phyloP scores from a whole-genome alignment of 352 stramenopile genomes.

The Globisporangium irregulare region DNA sequence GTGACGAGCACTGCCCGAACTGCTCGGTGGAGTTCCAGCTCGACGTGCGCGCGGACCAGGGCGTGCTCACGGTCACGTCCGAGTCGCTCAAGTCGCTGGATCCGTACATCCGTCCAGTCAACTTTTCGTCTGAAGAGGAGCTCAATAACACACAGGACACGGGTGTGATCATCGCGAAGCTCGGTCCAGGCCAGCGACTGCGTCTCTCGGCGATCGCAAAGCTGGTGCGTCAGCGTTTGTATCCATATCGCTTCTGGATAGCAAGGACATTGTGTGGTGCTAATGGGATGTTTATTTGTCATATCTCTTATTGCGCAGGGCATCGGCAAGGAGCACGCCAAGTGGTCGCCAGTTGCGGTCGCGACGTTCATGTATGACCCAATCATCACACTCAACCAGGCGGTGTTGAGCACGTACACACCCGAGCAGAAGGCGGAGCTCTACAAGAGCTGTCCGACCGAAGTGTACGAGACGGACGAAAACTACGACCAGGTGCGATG shows the following conservation, averaged over 20 bases:
- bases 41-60: slow-evolving; percentile 85
- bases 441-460: slow-evolving; percentile 93
- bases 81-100: slow-evolving; percentile 80
- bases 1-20: slow-evolving; percentile 95
- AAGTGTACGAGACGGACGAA: slow-evolving; percentile 94
- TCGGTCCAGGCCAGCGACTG: slow-evolving; percentile 92
- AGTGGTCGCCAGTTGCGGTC: slow-evolving; percentile 95
- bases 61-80: slow-evolving; percentile 71
- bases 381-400: slow-evolving; percentile 89
- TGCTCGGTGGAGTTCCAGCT: slow-evolving; percentile 97
- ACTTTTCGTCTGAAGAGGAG: slow-evolving; percentile 87
- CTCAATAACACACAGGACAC: slow-evolving; percentile 94
- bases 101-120: slow-evolving; percentile 83
- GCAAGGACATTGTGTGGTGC: background rate
- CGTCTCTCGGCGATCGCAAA: slow-evolving; percentile 95
- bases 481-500: slow-evolving; percentile 54
- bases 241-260: background rate
- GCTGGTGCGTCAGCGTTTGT: slow-evolving; percentile 32
- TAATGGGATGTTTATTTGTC: background rate
- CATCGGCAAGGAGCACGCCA: slow-evolving; percentile 96
- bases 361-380: slow-evolving; percentile 93
- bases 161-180: slow-evolving; percentile 96
- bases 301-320: slow-evolving; percentile 47
- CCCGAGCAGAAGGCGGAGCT: slow-evolving; percentile 95
- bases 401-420: slow-evolving; percentile 90